A percentile compares a stretch with the other conserved stretches of the same genome.
Evolutionary conservation across 257 asterid genomes (phyloP).

Genomic region (Paulownia fortunei): DNA sequence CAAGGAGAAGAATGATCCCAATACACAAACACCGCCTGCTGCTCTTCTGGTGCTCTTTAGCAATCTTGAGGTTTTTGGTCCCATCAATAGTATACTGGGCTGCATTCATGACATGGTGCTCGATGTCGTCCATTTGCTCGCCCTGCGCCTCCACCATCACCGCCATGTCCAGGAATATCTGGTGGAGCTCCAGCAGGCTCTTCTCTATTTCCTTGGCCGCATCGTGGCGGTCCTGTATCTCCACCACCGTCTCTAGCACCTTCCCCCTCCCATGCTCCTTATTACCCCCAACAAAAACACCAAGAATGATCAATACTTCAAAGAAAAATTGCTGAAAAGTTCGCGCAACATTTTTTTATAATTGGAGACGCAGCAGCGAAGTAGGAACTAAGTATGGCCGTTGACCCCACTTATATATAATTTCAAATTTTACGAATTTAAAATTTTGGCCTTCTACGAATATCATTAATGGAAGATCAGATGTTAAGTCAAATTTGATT

Average conservation of each 20-base stretch:
- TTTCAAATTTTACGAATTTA: no score
- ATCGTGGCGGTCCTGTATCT: conserved; percentile 79
- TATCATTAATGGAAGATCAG: no score
- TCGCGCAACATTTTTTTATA: no score
- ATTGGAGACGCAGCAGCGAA: no score
- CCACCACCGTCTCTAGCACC: conserved; percentile 85
- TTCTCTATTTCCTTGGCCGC: conserved; percentile 87
- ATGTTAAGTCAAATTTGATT: no score
- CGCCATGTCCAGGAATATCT: conserved; percentile 89
- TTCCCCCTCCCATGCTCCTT: conserved; percentile 93
- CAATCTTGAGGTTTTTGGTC: conserved; percentile 72
- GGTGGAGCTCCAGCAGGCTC: conserved; percentile 93
- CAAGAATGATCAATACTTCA: no score
- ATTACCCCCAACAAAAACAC: no score
- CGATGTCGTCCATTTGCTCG: conserved; percentile 89
- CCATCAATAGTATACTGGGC: conserved; percentile 72
- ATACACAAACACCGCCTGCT: conserved; percentile 80
- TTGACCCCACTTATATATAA: no score
- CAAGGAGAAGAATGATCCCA: conserved; percentile 66
- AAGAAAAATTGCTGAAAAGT: no score
- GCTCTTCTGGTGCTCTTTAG: conserved; percentile 74
- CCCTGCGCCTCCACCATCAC: conserved; percentile 98
- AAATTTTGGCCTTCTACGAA: no score
- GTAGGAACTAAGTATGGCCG: no score
- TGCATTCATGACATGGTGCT: conserved; percentile 83